Evolutionary conservation across 345 rosid genomes (phyloP), one percentile per base, ranked within the genome.

Genomic region (Eutrema yunnanense): DNA sequence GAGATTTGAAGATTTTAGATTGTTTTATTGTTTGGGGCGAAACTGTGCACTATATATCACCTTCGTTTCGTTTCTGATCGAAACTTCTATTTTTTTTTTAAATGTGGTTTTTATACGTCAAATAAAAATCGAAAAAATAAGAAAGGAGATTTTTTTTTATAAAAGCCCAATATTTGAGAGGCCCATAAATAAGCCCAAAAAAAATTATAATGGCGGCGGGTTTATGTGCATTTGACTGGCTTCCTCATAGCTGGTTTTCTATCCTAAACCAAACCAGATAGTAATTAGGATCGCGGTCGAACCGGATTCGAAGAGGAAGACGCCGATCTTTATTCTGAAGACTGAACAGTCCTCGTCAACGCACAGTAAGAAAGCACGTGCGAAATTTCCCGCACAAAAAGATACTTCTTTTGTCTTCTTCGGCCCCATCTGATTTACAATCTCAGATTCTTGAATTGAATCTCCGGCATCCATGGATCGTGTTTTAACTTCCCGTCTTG

Each of bases 311-410:
- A 55, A n/a, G 13, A 30, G 22, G 51, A 47, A 41, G 36, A 6
- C 57, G 57, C 7, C 13, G 57, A 49, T 49, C 19, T 9, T 33
- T 6, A 22, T n/a, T 43, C 36, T 32, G 34, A 32, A 43, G 5
- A 27, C 4, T 44, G 27, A 44, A 16, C 33, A 47, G 55, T 64
- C 44, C 1, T 47, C 30, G 47, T 44, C 63, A 62, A 53, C 48
- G 40, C 6, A 14, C 10, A 46, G 67, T 41, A 3, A 8, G 4
- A 2, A 56, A 44, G 38, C 79, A 75, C 69, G 63, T 75, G 79
- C 12, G 42, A 68, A 51, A 14, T 52, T 75, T 75, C 79, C 69
- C 74, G 73, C 79, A 75, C 73, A 74, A 74, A 73, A 65, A 10
- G 36, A 0, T 7, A 27, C 40, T 10, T 32, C 16, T 68, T 66